Conservation (phyloP, 352 stramenopile species). For the Thraustochytrium sp. region DNA sequence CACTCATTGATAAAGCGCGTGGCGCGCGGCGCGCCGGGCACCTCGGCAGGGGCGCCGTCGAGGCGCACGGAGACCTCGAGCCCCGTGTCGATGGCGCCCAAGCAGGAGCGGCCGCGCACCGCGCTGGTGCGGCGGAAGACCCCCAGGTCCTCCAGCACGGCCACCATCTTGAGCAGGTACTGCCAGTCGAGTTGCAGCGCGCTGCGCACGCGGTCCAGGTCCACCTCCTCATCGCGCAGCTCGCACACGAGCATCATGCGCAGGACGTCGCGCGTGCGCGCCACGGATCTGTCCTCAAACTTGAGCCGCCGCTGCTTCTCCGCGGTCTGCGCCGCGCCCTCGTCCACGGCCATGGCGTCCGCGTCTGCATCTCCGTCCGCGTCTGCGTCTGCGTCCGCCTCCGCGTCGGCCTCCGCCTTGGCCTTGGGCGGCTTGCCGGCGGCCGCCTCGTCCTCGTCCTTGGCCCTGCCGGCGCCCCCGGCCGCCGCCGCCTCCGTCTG, state of each 20-base stretch:
- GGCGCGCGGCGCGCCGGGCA: background rate
- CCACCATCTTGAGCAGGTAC: background rate
- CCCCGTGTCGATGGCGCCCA: background rate
- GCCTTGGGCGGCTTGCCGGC: too few species aligned
- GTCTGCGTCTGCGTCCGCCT: too few species aligned
- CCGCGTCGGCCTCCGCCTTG: too few species aligned
- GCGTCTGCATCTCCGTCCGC: too few species aligned
- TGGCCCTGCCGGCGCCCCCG: too few species aligned
- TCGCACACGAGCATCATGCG: constrained; percentile 10
- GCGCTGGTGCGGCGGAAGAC: background rate
- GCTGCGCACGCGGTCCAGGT: background rate
- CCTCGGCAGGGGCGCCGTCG: background rate
- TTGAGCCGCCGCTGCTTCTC: too few species aligned
- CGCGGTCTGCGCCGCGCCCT: too few species aligned
- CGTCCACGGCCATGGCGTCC: too few species aligned
- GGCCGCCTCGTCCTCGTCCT: too few species aligned
- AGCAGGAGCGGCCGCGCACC: background rate
- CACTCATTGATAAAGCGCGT: background rate
- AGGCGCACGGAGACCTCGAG: background rate
- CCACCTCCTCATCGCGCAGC: background rate
- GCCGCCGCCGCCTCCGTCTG: too few species aligned
- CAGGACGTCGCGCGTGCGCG: background rate
- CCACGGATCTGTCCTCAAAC: background rate
- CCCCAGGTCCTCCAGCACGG: background rate
- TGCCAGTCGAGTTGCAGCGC: background rate